These are phyloP conservation scores for Alternaria incomplexa DNA, from an alignment of 2,329 filamentous ascomycete species.

Conservation along the genomic window DNA sequence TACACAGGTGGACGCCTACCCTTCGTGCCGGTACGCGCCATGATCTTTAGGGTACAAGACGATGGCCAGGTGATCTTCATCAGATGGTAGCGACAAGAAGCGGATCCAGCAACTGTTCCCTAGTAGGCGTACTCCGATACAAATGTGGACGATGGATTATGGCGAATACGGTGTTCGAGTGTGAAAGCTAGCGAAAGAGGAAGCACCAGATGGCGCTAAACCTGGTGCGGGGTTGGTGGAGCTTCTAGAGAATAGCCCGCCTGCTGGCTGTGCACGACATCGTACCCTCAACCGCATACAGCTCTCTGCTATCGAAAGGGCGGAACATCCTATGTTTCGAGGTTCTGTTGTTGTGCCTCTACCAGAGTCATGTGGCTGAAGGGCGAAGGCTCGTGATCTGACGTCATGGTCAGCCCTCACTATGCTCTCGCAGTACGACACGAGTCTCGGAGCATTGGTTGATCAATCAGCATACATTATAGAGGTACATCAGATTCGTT, in stretches of 20 bases:
- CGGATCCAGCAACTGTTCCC: background rate
- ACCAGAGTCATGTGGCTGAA: background rate
- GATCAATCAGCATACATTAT: background rate
- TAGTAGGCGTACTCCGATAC: background rate
- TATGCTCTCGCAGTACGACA: background rate
- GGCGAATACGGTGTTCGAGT: background rate
- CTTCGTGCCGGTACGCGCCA: background rate
- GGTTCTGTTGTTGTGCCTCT: background rate
- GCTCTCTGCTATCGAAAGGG: background rate
- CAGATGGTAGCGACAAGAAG: background rate
- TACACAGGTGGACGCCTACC: background rate
- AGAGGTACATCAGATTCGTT: background rate
- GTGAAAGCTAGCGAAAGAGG: background rate
- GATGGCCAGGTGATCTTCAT: background rate
- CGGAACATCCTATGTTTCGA: background rate
- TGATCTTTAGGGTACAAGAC: background rate
- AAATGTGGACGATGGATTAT: background rate
- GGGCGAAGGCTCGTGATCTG: background rate
- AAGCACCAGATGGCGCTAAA: background rate
- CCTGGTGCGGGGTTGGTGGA: background rate
- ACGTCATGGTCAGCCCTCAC: background rate
- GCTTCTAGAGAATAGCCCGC: background rate
- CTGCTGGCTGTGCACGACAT: background rate
- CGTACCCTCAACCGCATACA: background rate
- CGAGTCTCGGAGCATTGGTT: background rate